Base-by-base conservation (phyloP, 75 land plant genomes). In the Pseudotsuga menziesii region DNA sequence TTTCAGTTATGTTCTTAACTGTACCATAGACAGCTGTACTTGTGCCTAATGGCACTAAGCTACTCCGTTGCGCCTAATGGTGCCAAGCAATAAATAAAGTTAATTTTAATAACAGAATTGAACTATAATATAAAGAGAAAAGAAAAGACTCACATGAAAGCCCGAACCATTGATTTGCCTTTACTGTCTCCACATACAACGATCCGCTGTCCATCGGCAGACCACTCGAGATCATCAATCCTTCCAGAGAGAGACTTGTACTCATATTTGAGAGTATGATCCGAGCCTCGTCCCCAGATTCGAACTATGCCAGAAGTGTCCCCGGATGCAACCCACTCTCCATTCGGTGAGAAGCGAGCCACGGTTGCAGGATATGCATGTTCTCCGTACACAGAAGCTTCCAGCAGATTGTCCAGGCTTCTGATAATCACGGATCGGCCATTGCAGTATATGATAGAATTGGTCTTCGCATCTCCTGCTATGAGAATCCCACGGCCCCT, bases 301-400 rank as follows among this genome's bases (percentile, higher is more conserved):
- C 99, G 63, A 15, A 94, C 98, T 16, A 81, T 82, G 5, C 99
- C 99, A 20, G 98, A 92, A 20, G 81, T 88, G 76, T 96, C 99
- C 26, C 89, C 99, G 7, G 99, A 96, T 17, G 99, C 99, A 70
- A 96, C 81, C 99, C 99, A 96, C 85, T 96, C 94, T 5, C 97
- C 99, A 72, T 96, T 96, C 56, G 99, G 99, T 19, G 99, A 94
- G 86, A 84, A 94, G 4, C 98, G 79, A 11, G 99, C 99, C 57
- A 94, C 98, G 8, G 95, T 94, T 56, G 86, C 91, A 12, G 85
- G 95, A 60, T 94, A 92, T 14, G 87, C 85, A 83, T 96, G 99
- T 84, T 94, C 98, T 25, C 89, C 90, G 74, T 94, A 94, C 60
- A 96, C 86, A 55, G 82, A 78, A 48, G 80, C 84, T 19, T 89